phyloP scores from a whole-genome alignment of 1,139 yeast genomes.

The Saccharomyces hybrid region DNA sequence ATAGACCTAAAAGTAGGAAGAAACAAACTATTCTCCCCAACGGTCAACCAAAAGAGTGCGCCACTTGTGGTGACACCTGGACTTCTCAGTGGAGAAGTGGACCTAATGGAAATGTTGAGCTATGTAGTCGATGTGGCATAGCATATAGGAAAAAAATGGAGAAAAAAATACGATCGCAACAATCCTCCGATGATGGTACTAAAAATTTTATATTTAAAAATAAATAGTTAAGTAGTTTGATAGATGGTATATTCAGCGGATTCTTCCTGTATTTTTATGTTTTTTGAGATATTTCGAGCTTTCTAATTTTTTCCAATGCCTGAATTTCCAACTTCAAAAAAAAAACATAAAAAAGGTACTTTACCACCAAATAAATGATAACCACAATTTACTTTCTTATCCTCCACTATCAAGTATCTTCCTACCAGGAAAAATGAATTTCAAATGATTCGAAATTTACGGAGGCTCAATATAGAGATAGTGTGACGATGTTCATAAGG shows the following conservation, averaged over 20 bases:
- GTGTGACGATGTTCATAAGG: too few relatives aligned
- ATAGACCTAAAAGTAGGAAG: constrained; percentile 11
- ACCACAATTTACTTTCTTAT: too few relatives aligned
- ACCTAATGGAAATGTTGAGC: not conserved
- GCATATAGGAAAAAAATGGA: not conserved
- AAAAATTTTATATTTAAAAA: not conserved
- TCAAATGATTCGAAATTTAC: too few relatives aligned
- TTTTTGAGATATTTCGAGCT: not conserved
- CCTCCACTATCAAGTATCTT: too few relatives aligned
- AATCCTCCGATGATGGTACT: not conserved
- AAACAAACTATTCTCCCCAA: constrained; percentile 9
- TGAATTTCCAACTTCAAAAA: not conserved
- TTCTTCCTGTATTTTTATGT: not conserved
- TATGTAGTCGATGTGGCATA: not conserved
- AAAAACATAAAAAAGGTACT: not conserved
- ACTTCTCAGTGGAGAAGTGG: not conserved
- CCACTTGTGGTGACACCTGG: not conserved
- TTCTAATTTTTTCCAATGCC: not conserved
- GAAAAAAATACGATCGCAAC: not conserved
- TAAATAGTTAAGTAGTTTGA: not conserved
- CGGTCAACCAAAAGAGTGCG: not conserved
- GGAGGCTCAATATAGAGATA: too few relatives aligned
- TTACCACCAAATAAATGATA: too few relatives aligned
- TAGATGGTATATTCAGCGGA: not conserved
- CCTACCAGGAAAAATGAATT: too few relatives aligned